Conservation (phyloP, 495 filamentous ascomycete species). For the Sphaerosporella brunnea region DNA sequence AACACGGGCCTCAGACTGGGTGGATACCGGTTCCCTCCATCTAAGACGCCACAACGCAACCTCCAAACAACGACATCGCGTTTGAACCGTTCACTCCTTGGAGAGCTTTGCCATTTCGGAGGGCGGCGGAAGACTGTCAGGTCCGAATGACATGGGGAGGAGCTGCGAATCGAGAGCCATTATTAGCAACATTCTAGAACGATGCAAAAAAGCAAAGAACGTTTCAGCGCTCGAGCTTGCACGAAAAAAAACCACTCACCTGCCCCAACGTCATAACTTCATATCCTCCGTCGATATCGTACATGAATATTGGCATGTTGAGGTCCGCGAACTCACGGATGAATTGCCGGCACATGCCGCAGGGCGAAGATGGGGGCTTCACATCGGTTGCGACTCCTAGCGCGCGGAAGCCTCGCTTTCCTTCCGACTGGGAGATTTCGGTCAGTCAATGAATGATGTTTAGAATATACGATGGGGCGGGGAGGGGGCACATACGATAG, state of each 20-base stretch:
- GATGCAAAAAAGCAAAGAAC: too few relatives aligned
- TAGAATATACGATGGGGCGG: slow-evolving; percentile 17
- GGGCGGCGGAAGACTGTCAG: slow-evolving; percentile 33
- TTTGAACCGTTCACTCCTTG: too few relatives aligned
- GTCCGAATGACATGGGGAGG: slow-evolving; percentile 57
- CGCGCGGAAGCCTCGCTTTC: slow-evolving; percentile 55
- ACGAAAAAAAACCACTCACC: slow-evolving; percentile 32
- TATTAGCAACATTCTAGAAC: not conserved
- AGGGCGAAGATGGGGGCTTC: slow-evolving; percentile 45
- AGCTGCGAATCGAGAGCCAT: slow-evolving; percentile 33
- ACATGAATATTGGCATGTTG: slow-evolving; percentile 73
- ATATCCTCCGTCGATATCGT: slow-evolving; percentile 52
- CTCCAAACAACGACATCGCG: too few relatives aligned
- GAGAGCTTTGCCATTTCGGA: not conserved
- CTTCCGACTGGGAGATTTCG: slow-evolving; percentile 38
- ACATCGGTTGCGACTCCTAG: slow-evolving; percentile 77
- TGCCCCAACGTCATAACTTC: slow-evolving; percentile 55
- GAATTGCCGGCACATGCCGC: slow-evolving; percentile 45
- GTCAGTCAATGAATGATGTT: not conserved
- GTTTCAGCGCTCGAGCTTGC: too few relatives aligned
- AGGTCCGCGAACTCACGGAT: slow-evolving; percentile 61
- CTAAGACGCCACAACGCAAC: too few relatives aligned
- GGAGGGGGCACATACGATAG: too few relatives aligned
- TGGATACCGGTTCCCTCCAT: too few relatives aligned
- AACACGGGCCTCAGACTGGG: too few relatives aligned